A percentile compares a stretch with the other conserved stretches of the same genome.
Evolutionary conservation across 768 basidiomycete species (phyloP).

Genomic region (Boletus vermiculosoides): DNA sequence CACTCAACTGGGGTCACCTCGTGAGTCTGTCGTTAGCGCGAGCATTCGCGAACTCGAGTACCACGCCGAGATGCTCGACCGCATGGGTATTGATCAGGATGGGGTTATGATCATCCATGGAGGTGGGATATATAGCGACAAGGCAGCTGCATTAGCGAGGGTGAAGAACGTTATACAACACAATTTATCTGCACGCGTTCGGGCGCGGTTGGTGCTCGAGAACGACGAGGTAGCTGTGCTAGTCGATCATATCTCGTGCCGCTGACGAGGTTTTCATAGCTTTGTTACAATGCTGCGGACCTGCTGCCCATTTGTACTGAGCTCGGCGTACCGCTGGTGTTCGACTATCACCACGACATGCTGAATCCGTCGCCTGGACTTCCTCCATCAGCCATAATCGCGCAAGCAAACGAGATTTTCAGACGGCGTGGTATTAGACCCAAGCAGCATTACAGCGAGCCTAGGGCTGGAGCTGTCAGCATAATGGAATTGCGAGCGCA

Average conservation of each 20-base stretch:
- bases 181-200: conserved; percentile 58
- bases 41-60: conserved; percentile 81
- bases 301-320: conserved; percentile 85
- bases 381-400: conserved; percentile 64
- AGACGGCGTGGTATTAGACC: conserved; percentile 72
- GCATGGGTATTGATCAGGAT: conserved; percentile 80
- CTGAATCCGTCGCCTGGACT: conserved; percentile 57
- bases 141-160: conserved; percentile 62
- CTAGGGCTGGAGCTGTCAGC: conserved; percentile 78
- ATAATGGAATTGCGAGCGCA: conserved; percentile 88
- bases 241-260: neutral
- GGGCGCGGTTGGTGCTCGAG: conserved; percentile 80
- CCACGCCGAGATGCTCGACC: conserved; percentile 84
- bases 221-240: conserved; percentile 73
- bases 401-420: conserved; percentile 75
- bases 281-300: conserved; percentile 90
- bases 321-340: conserved; percentile 69
- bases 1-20: conserved; percentile 80
- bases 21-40: conserved; percentile 67
- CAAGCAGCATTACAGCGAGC: conserved; percentile 91
- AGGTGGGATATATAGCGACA: conserved; percentile 83
- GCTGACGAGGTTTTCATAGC: conserved; percentile 25
- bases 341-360: conserved; percentile 83
- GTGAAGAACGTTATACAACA: conserved; percentile 68
- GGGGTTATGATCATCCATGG: conserved; percentile 89